Percentiles rank a stretch among this genome's conserved stretches.
Evolutionary conservation across 2,329 filamentous ascomycete genomes (phyloP).

Genomic region (Aspergillus sp.): DNA sequence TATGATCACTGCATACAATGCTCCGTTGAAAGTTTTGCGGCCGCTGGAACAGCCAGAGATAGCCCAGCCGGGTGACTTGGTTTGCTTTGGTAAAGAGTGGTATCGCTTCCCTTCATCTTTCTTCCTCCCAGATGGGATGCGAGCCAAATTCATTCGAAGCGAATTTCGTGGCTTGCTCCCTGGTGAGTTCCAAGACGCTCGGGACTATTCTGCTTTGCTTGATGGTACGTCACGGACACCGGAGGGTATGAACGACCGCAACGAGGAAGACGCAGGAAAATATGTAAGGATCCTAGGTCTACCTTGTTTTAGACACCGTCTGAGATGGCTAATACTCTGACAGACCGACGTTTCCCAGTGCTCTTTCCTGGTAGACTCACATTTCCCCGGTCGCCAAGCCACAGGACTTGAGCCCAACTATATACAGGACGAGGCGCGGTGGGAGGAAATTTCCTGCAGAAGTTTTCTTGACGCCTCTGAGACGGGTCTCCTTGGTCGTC

Average conservation of each 20-base stretch:
- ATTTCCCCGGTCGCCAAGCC: constrained; percentile 61
- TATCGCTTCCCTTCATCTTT: constrained; percentile 95
- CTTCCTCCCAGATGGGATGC: constrained; percentile 79
- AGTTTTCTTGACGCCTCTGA: constrained; percentile 76
- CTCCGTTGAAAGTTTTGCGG: constrained; percentile 67
- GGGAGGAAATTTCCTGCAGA: constrained; percentile 74
- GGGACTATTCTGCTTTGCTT: constrained; percentile 68
- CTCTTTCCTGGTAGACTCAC: constrained; percentile 83
- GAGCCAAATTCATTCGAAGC: constrained; percentile 85
- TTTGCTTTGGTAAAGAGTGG: constrained; percentile 97
- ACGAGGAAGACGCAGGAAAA: constrained; percentile 82
- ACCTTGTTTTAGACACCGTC: not conserved
- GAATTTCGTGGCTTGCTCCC: constrained; percentile 87
- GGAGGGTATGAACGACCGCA: constrained; percentile 85
- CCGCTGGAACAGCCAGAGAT: constrained; percentile 50
- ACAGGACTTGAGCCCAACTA: constrained; percentile 79
- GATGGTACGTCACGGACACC: constrained; percentile 83
- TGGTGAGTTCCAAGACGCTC: constrained; percentile 80
- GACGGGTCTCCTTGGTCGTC: constrained; percentile 71
- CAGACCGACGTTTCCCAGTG: constrained; percentile 71
- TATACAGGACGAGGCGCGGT: constrained; percentile 68
- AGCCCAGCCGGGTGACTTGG: constrained; percentile 62
- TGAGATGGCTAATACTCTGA: constrained; percentile 11
- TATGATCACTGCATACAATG: constrained; percentile 77
- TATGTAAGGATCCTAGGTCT: constrained; percentile 57